Evolutionary conservation across 2,329 filamentous ascomycete genomes (phyloP), one percentile per base, ranked within the genome.

Genomic region (Ceratocystis eucalypticola): DNA sequence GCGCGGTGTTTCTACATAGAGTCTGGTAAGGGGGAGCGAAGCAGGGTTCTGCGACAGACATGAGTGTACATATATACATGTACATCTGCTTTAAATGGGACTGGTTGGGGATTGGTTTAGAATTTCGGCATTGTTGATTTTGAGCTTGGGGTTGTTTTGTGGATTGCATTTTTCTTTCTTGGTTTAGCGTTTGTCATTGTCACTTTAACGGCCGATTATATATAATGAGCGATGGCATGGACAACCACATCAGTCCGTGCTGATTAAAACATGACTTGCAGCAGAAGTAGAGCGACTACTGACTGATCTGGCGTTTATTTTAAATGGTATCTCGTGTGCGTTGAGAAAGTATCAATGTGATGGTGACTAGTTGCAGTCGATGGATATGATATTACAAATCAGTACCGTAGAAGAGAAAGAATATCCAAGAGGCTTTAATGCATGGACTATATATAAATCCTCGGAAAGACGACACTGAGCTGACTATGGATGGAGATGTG

Each of bases 1-100:
- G 44, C 77, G 79, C 48, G 79, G 77, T 12, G 65, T 62, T 12
- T 65, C 68, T 37, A 65, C 57, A 2, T 69, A 62, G 37, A 48
- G 41, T 15, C 12, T 41, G 37, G 28, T 2, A n/a, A 3, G 7
- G 25, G 41, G 25, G 44, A 46, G 41, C 22, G 61, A 12, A 30
- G 17, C 10, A 20, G 12, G 20, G 15, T 15, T 37, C 3, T n/a
- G 61, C 33, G 41, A 62, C 2, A 20, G 33, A 45, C 10, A 20
- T n/a, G 22, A 20, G 44, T 6, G 1, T 22, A 28, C n/a, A 3
- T n/a, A 7, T 7, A 12, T 28, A n/a, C 46, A 25, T 55, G 12
- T 15, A 15, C 50, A 55, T 55, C 25, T 30, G 50, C 17, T 22
- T n/a, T 48, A 22, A 10, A 22, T 15, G 37, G 37, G 37, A 41